phyloP scores from a whole-genome alignment of 352 stramenopile genomes.

The Thalassiosira livingstoniorum region DNA sequence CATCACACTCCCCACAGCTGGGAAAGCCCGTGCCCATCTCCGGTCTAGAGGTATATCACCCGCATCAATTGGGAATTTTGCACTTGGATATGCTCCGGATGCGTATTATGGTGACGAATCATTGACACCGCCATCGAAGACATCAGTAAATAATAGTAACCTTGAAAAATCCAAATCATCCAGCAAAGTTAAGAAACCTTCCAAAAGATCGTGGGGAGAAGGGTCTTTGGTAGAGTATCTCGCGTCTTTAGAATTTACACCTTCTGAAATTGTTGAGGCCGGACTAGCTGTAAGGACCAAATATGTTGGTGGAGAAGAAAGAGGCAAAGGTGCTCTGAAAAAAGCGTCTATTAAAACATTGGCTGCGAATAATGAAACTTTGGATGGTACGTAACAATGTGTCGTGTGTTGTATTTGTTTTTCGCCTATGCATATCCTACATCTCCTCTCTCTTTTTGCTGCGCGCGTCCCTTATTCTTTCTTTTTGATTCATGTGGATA shows the following conservation, averaged over 20 bases:
- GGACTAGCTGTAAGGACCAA: slow-evolving; percentile 71
- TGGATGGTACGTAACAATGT: too few relatives aligned
- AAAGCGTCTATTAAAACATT: slow-evolving; percentile 15
- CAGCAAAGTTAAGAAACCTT: background rate
- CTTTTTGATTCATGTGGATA: too few relatives aligned
- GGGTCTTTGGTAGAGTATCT: slow-evolving; percentile 77
- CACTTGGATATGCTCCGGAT: slow-evolving; percentile 82
- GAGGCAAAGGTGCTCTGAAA: background rate
- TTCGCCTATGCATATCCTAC: too few relatives aligned
- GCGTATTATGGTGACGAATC: slow-evolving; percentile 69
- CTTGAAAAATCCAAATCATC: background rate
- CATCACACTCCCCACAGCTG: slow-evolving; percentile 55
- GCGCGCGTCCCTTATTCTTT: too few relatives aligned
- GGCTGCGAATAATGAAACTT: slow-evolving; percentile 15
- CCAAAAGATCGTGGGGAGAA: slow-evolving; percentile 56
- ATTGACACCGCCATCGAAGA: slow-evolving; percentile 4
- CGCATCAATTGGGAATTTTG: slow-evolving; percentile 66
- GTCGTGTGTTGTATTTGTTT: too few relatives aligned
- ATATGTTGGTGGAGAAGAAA: slow-evolving; percentile 7
- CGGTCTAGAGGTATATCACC: slow-evolving; percentile 59
- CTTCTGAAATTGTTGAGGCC: slow-evolving; percentile 77
- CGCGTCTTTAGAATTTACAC: slow-evolving; percentile 62
- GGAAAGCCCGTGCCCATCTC: slow-evolving; percentile 65
- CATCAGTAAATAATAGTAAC: too few relatives aligned
- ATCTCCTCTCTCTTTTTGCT: too few relatives aligned